phyloP scores from a whole-genome alignment of 2,329 filamentous ascomycete genomes.

The Phaeosphaeriaceae sp. region DNA sequence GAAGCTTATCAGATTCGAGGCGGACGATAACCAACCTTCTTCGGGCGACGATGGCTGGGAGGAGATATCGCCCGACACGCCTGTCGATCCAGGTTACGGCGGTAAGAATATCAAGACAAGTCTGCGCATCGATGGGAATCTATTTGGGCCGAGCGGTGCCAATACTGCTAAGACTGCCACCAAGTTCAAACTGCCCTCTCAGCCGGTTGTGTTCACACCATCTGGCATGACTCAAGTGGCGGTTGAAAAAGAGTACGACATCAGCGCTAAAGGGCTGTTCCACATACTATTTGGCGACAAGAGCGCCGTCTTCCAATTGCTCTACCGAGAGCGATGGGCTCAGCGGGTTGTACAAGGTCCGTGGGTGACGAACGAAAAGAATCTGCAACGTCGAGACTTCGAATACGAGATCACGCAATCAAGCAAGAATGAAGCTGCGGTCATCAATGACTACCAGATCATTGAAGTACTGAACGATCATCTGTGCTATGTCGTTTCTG shows the following conservation, averaged over 20 bases:
- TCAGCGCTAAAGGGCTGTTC: conserved; percentile 93
- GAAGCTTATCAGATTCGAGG: conserved; percentile 77
- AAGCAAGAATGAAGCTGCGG: conserved; percentile 43
- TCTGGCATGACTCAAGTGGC: conserved; percentile 78
- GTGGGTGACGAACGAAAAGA: conserved; percentile 76
- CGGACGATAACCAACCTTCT: conserved; percentile 60
- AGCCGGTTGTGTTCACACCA: conserved; percentile 84
- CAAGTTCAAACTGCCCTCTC: conserved; percentile 82
- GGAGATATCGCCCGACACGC: conserved; percentile 69
- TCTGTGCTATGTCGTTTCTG: conserved; percentile 71
- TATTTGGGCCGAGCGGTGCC: conserved; percentile 57
- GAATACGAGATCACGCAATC: conserved; percentile 73
- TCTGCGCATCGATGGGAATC: conserved; percentile 68
- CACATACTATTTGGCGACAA: conserved; percentile 97
- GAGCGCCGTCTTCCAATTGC: conserved; percentile 88
- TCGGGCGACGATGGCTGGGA: conserved; percentile 92
- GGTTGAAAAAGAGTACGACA: conserved; percentile 82
- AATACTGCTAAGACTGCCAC: conserved; percentile 58
- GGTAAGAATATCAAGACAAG: conserved; percentile 62
- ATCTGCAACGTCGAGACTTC: conserved; percentile 78
- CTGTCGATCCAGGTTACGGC: conserved; percentile 62
- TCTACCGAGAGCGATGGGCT: conserved; percentile 73
- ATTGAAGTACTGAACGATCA: conserved; percentile 72
- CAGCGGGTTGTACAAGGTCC: conserved; percentile 77
- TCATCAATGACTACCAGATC: conserved; percentile 81